Evolutionary conservation across 176 grass and related monocot genomes (phyloP).

Genomic region (Aegilops umbellulata): DNA sequence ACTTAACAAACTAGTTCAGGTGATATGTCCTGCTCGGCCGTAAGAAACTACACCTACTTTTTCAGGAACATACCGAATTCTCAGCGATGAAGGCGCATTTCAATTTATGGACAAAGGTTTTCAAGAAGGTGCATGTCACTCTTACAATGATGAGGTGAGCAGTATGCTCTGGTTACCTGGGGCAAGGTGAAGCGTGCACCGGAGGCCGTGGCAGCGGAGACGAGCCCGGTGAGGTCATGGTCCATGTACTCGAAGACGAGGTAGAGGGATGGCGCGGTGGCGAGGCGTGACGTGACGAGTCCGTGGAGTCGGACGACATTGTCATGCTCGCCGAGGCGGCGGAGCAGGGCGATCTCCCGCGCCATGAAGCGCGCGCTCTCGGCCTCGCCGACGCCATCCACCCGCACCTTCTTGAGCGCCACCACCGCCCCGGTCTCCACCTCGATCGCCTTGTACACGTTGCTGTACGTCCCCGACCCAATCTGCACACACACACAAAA

Average conservation of each 20-base stretch:
- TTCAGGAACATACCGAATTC: too few species aligned
- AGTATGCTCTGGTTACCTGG: slow-evolving; percentile 45
- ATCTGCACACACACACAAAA: slow-evolving; percentile 44
- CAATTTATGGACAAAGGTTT: not conserved
- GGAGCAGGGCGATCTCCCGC: slow-evolving; percentile 85
- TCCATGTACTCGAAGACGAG: slow-evolving; percentile 98
- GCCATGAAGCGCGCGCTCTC: slow-evolving; percentile 86
- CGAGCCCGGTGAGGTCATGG: slow-evolving; percentile 83
- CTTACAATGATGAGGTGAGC: too few species aligned
- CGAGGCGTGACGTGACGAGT: slow-evolving; percentile 78
- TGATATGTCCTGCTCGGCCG: too few species aligned
- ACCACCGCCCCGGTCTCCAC: slow-evolving; percentile 61
- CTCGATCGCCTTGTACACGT: slow-evolving; percentile 97
- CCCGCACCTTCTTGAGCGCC: slow-evolving; percentile 92
- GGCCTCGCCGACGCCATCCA: slow-evolving; percentile 55
- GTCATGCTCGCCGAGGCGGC: slow-evolving; percentile 63
- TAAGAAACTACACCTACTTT: too few species aligned
- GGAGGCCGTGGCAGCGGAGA: slow-evolving; percentile 38
- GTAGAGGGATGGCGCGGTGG: slow-evolving; percentile 79
- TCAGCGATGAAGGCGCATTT: too few species aligned
- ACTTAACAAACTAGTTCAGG: too few species aligned
- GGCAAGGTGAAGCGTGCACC: slow-evolving; percentile 61
- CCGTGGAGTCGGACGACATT: slow-evolving; percentile 74
- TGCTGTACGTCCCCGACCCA: slow-evolving; percentile 97
- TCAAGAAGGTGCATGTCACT: not conserved